Percentiles rank a stretch among this genome's conserved stretches.
Evolutionary conservation across 2,329 filamentous ascomycete genomes (phyloP).

Genomic region (Botrytis fragariae): DNA sequence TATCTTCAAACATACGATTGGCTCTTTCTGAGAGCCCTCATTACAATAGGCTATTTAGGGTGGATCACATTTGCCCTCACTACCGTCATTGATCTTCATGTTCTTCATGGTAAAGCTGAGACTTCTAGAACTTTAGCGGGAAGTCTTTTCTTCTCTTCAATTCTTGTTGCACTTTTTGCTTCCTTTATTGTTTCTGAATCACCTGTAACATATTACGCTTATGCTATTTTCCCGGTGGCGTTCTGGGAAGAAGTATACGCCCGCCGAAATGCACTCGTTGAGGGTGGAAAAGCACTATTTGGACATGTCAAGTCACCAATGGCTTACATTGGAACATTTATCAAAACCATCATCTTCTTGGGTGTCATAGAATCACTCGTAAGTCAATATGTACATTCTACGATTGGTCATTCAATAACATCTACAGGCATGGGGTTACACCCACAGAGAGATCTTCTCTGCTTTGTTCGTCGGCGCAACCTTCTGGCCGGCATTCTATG

Average conservation of each 20-base stretch:
- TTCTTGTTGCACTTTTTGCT: constrained; percentile 73
- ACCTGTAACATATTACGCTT: constrained; percentile 81
- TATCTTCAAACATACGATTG: constrained; percentile 99
- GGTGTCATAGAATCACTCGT: constrained; percentile 76
- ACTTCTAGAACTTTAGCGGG: constrained; percentile 61
- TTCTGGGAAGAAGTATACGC: constrained; percentile 98
- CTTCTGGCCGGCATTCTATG: constrained; percentile 76
- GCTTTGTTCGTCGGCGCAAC: constrained; percentile 72
- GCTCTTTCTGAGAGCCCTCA: constrained; percentile 86
- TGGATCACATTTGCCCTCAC: constrained; percentile 94
- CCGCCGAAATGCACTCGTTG: constrained; percentile 64
- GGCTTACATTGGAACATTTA: constrained; percentile 55
- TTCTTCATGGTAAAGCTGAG: constrained; percentile 68
- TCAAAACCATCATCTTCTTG: constrained; percentile 68
- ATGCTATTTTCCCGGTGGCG: constrained; percentile 85
- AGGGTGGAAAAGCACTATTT: constrained; percentile 68
- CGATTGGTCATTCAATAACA: neutral
- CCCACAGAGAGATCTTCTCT: constrained; percentile 83
- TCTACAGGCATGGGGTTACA: constrained; percentile 80
- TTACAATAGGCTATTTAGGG: constrained; percentile 87
- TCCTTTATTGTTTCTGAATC: constrained; percentile 78
- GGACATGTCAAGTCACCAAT: constrained; percentile 61
- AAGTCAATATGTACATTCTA: constrained; percentile 36
- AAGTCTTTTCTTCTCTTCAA: constrained; percentile 67
- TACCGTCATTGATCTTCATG: constrained; percentile 83